These are phyloP conservation scores for Ilex aquifolium DNA, from an alignment of 257 asterid genomes.

Conservation along the genomic window DNA sequence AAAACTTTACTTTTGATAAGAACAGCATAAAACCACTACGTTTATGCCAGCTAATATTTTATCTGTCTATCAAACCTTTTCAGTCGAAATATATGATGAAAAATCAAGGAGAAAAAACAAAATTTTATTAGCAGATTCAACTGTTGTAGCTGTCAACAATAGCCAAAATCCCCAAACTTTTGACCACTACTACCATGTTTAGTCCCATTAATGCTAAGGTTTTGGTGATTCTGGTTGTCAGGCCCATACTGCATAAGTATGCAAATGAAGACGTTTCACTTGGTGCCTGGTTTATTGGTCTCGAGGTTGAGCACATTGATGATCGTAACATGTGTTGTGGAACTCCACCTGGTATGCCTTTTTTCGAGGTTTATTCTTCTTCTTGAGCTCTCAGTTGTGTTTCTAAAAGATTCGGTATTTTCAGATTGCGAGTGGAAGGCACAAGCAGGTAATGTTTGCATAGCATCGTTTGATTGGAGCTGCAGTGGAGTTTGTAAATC, in stretches of 20 bases:
- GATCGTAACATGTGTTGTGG: background rate
- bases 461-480: background rate
- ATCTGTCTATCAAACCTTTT: background rate
- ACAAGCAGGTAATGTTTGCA: no score
- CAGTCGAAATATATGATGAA: background rate
- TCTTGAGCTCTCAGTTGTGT: no score
- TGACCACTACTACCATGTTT: no score
- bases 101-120: no score
- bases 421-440: background rate
- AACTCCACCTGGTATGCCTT: background rate
- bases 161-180: no score
- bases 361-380: background rate
- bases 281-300: slow-evolving; percentile 61
- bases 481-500: background rate
- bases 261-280: slow-evolving; percentile 64
- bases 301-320: slow-evolving; percentile 27
- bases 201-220: background rate
- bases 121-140: no score
- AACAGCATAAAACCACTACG: no score
- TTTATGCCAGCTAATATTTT: background rate
- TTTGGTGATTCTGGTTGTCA: slow-evolving; percentile 17
- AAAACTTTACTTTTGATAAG: no score
- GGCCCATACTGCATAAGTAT: slow-evolving; percentile 48
- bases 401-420: no score
- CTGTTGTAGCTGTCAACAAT: no score